Evolutionary conservation across 2,329 filamentous ascomycete species (phyloP).

Genomic region (Periconia macrospinosa): DNA sequence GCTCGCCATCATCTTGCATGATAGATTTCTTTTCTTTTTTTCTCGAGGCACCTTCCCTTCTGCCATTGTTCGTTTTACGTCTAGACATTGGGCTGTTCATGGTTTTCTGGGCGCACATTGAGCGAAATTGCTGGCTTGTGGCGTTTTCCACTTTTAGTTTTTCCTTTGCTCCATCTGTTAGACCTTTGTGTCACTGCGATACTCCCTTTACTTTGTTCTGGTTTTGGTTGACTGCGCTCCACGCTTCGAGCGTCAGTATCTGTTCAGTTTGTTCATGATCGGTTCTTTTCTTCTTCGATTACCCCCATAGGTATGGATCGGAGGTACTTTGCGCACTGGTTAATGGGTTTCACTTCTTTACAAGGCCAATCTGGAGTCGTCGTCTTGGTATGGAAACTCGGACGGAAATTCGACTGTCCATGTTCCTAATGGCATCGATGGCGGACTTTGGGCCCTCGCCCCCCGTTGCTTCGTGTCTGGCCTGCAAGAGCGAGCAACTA

Average conservation of each 20-base stretch:
- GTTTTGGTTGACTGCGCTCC: slow-evolving; percentile 15
- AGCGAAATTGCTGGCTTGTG: slow-evolving; percentile 37
- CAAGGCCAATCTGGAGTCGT: slow-evolving; percentile 12
- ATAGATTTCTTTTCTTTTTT: slow-evolving; percentile 38
- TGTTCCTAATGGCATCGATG: background rate
- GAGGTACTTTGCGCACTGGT: slow-evolving; percentile 25
- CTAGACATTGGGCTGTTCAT: slow-evolving; percentile 36
- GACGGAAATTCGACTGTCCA: background rate
- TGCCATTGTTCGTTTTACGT: slow-evolving; percentile 23
- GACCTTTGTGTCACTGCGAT: slow-evolving; percentile 24
- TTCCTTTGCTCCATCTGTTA: slow-evolving; percentile 8
- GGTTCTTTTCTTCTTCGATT: slow-evolving; percentile 23
- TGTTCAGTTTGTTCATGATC: slow-evolving; percentile 29
- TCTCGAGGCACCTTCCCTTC: slow-evolving; percentile 23
- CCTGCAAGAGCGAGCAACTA: background rate
- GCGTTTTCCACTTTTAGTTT: slow-evolving; percentile 20
- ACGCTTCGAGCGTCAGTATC: slow-evolving; percentile 15
- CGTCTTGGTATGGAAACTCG: background rate
- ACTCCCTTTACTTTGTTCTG: slow-evolving; percentile 17
- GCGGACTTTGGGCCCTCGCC: background rate
- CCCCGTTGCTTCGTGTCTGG: background rate
- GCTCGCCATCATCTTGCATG: slow-evolving; percentile 42
- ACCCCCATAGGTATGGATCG: slow-evolving; percentile 26
- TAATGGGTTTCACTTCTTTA: slow-evolving; percentile 32
- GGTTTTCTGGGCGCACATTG: slow-evolving; percentile 31